Evolutionary conservation across 352 stramenopile genomes (phyloP), one percentile per base, ranked within the genome.

Genomic region (Phytophthora lateralis): DNA sequence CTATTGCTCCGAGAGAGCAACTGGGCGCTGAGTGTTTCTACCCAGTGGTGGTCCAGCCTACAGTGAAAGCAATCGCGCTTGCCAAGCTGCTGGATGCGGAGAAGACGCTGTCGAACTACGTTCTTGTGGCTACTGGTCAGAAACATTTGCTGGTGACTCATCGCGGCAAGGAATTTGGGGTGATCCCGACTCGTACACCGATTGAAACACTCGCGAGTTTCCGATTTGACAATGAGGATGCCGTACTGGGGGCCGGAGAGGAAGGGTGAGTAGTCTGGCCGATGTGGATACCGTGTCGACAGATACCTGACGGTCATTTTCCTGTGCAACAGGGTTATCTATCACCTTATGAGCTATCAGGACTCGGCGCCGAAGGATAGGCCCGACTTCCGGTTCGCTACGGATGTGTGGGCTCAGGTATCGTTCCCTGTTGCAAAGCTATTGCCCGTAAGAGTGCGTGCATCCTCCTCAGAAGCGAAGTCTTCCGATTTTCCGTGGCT

Each of bases 91-190:
- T 76, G 38, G 79, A 88, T 20, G 59, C 80, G 26, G 76, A 88
- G 60, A 68, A 71, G 15, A 85, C 78, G 48, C 66, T 78, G 29
- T 83, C 79, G 34, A 75, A 71, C 24, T 88, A 88, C 43, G 54
- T 74, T 45, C 51, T 88, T 14, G 62, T 85, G 17, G 71, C 69
- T 38, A 78, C 70, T 8, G 72, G 64, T 0, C 66, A 83, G 41
- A 71, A 79, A n/a, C 63, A 82, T 35, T 61, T 88, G 55, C 41
- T 83, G 12, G 51, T 86, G 43, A 80, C 73, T 12, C 72, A 85
- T 61, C 45, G 60, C 6, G 76, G 76, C 17, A 55, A 72, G 15
- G 55, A 66, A 1, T 77, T 76, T 54, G 60, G 61, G 3, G 24
- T 32, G 4, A 66, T 88, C 20, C 57, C 63, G 0, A 74, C 67